Evolutionary conservation across 371 early-diverging fungal species (phyloP).

Genomic region (Dinochytrium kinnereticum): DNA sequence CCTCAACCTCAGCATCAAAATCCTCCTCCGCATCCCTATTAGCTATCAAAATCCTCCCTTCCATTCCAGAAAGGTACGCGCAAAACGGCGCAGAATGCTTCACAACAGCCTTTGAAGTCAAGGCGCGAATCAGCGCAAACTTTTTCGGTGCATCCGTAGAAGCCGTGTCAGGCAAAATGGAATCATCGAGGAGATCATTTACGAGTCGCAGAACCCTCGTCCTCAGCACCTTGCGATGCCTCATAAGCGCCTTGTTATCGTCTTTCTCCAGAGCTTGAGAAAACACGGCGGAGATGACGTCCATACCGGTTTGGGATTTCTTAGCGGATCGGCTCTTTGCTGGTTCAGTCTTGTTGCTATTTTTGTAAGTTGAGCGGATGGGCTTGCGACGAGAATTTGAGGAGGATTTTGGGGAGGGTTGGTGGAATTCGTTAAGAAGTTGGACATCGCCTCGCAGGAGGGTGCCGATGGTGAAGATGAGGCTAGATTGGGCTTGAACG

Average conservation of each 20-base stretch:
- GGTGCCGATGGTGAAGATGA: conserved; percentile 1
- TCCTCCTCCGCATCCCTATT: too few species aligned
- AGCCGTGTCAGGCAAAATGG: not conserved
- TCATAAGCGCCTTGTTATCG: not conserved
- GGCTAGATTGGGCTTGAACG: not conserved
- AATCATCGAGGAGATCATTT: not conserved
- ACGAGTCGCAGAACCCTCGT: not conserved
- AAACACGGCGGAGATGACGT: not conserved
- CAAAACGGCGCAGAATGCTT: not conserved
- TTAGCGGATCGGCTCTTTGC: too few species aligned
- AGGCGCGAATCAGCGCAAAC: not conserved
- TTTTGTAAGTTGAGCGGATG: too few species aligned
- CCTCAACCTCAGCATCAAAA: not conserved
- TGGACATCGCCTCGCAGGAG: conserved; percentile 2
- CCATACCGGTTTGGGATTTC: not conserved
- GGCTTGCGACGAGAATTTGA: not conserved
- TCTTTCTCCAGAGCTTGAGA: not conserved
- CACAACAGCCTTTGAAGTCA: not conserved
- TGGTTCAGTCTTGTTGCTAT: too few species aligned
- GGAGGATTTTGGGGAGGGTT: not conserved
- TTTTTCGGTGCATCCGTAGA: too few species aligned
- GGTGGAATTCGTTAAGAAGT: not conserved
- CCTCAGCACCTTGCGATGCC: not conserved
- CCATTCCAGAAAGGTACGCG: not conserved
- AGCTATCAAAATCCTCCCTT: not conserved